A percentile compares a stretch with the other conserved stretches of the same genome.
These are phyloP conservation scores for Apiotrichum gracile DNA, from an alignment of 1,284 basidiomycete genomes.

Conservation along the genomic window DNA sequence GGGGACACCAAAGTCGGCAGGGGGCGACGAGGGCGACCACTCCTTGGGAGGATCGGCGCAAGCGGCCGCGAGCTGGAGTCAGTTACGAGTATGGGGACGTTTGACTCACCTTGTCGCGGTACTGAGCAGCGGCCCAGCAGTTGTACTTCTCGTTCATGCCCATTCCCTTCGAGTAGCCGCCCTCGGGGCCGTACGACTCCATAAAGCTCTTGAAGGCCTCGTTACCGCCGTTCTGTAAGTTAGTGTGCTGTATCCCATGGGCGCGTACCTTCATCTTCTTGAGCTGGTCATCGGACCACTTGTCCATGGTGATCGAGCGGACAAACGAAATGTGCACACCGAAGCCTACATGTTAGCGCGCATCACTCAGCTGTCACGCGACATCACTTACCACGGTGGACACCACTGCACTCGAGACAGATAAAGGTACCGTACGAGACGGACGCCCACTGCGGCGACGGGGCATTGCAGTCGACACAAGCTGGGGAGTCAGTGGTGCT, in stretches of 20 bases:
- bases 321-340: slow-evolving; percentile 63
- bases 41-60: slow-evolving; percentile 36
- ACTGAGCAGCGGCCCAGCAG: slow-evolving; percentile 85
- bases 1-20: slow-evolving; percentile 20
- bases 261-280: slow-evolving; percentile 73
- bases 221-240: slow-evolving; percentile 70
- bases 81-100: slow-evolving; percentile 2
- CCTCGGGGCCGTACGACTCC: slow-evolving; percentile 64
- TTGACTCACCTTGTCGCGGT: slow-evolving; percentile 70
- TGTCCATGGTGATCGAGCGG: slow-evolving; percentile 89
- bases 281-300: slow-evolving; percentile 86
- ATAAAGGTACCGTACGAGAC: slow-evolving; percentile 64
- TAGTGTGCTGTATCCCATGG: not conserved
- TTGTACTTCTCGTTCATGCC: slow-evolving; percentile 76
- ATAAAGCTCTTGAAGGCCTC: slow-evolving; percentile 71
- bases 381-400: slow-evolving; percentile 69
- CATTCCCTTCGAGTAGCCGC: slow-evolving; percentile 66
- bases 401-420: slow-evolving; percentile 83
- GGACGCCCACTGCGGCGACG: slow-evolving; percentile 88
- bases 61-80: slow-evolving; percentile 31
- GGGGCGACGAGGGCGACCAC: slow-evolving; percentile 42
- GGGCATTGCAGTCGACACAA: slow-evolving; percentile 75
- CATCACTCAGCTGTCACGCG: not conserved
- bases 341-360: slow-evolving; percentile 25
- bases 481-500: slow-evolving; percentile 31